phyloP scores from a whole-genome alignment of 2,329 filamentous ascomycete genomes.

The Kalmusia sp. region DNA sequence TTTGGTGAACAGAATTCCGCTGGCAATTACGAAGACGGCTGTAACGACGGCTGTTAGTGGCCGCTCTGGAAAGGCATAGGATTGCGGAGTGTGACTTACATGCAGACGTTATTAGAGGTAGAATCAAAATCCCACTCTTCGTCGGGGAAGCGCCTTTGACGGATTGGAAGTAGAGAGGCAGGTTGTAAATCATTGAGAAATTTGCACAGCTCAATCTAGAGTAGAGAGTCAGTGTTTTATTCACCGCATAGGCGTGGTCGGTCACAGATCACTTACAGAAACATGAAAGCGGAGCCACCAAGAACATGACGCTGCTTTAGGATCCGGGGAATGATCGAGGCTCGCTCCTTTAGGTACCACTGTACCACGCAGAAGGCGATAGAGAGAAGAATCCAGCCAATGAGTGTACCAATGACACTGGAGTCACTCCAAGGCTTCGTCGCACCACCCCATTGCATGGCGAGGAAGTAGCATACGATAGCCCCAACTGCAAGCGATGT shows the following conservation, averaged over 20 bases:
- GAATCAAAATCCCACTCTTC: constrained; percentile 1
- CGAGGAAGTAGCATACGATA: constrained; percentile 53
- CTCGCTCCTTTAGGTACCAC: constrained; percentile 10
- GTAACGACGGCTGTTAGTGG: neutral
- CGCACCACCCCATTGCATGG: constrained; percentile 54
- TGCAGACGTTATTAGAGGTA: constrained; percentile 9
- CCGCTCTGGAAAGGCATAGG: too few species aligned
- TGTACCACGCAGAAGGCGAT: constrained; percentile 17
- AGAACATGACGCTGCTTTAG: constrained; percentile 46
- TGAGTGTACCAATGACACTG: constrained; percentile 55
- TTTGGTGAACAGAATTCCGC: neutral
- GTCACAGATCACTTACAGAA: constrained; percentile 10
- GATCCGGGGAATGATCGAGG: constrained; percentile 19
- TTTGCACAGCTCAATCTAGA: neutral
- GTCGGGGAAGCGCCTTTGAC: constrained; percentile 34
- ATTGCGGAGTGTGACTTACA: constrained; percentile 4
- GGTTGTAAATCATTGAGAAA: constrained; percentile 20
- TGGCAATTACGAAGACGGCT: neutral
- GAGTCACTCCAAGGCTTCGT: constrained; percentile 36
- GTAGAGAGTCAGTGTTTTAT: neutral
- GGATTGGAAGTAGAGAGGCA: constrained; percentile 46
- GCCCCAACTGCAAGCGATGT: constrained; percentile 48
- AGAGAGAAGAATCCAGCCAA: constrained; percentile 39
- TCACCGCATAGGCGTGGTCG: too few species aligned
- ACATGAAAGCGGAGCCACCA: constrained; percentile 21